Base-by-base conservation (phyloP, 2,329 filamentous ascomycete species). In the Leptographium galeiforme region DNA sequence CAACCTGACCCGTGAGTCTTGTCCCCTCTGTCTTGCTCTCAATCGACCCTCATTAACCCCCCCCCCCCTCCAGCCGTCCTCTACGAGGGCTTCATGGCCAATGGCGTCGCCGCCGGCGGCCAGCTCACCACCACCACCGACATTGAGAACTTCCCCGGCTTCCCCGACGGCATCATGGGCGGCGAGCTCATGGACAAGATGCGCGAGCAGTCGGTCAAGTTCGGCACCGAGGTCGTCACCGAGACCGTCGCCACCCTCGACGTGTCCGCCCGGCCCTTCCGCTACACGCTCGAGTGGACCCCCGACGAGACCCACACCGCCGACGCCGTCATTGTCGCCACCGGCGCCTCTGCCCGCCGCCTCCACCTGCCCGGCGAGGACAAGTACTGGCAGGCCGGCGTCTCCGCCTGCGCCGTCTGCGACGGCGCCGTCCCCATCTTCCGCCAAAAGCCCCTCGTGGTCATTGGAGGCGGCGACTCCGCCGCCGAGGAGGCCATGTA, bases 91-190 rank as follows among this genome's bases (percentile, higher is more conserved):
- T 95, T 98, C 79, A 83, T 98, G 68, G 93, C 93, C 63, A 93
- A 96, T 66, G 93, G 91, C 64, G 95, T 94, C 63, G 93, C 93
- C 8, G 89, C 93, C 46, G 93, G 93, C 61, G 93, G 93, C 55
- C 93, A 98, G 77, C 78, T 98, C 61, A 98, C 94, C 53, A 98
- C 94, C 32, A 98, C 93, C 53, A 97, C 95, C 64, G 94, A 98
- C 61, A 83, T 98, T 56, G 93, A 98, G 76, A 98, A 98, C 79
- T 98, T 85, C 72, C 93, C 93, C 32, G 93, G 93, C 48, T 98
- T 97, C 74, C 86, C 87, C 64, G 80, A 87, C 63, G 87, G 85
- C 58, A 89, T 98, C 67, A 86, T 89, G 71, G 93, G 93, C 60
- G 72, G 79, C 54, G 85, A 89, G 64, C 75, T 98, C 60, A 98